Evolutionary conservation across 441 rosid species (phyloP).

Genomic region (Aleurites moluccanus): DNA sequence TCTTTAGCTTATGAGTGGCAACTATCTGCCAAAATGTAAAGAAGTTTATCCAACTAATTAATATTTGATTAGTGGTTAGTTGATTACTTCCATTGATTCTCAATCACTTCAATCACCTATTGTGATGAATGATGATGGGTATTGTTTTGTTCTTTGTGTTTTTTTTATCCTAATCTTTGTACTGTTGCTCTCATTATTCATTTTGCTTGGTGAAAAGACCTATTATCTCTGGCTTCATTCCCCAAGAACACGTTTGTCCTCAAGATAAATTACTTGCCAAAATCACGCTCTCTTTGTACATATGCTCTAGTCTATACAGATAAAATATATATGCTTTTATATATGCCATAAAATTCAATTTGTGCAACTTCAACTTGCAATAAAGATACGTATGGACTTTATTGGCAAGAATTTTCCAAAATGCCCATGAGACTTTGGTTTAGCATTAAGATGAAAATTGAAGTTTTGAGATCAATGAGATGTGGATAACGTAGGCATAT

Average conservation of each 20-base stretch:
- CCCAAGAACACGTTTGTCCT: background rate
- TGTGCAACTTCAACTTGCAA: no score
- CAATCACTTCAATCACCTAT: background rate
- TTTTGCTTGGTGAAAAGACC: background rate
- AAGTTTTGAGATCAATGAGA: no score
- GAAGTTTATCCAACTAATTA: background rate
- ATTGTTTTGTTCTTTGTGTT: background rate
- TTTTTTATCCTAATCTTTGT: background rate
- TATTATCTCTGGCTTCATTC: background rate
- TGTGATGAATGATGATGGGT: background rate
- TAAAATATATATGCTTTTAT: no score
- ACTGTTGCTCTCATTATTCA: conserved; percentile 3
- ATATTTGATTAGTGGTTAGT: background rate
- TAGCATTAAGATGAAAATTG: no score
- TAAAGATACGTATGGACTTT: no score
- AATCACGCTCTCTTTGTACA: background rate
- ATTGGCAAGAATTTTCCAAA: no score
- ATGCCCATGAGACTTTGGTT: no score
- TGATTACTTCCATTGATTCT: conserved; percentile 12
- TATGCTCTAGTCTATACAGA: no score
- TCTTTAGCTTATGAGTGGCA: background rate
- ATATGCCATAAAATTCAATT: no score
- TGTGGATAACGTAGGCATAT: no score
- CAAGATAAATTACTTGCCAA: background rate
- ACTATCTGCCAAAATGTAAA: background rate